These are phyloP conservation scores for Dacryopinax spathularia DNA, from an alignment of 768 basidiomycete genomes.

Conservation along the genomic window DNA sequence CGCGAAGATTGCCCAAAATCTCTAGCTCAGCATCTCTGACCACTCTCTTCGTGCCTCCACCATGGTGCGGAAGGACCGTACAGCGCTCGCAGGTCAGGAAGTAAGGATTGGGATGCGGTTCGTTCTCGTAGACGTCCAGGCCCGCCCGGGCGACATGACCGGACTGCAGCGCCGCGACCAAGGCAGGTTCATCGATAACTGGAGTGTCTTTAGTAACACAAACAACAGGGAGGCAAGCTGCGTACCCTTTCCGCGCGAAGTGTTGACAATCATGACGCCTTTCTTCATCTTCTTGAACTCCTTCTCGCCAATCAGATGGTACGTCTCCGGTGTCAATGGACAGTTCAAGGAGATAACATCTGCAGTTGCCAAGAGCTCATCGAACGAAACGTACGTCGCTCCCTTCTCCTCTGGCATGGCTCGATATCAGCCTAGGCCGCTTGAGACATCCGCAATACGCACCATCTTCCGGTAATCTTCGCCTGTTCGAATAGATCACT, in stretches of 20 bases:
- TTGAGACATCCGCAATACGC: not conserved
- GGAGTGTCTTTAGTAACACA: not conserved
- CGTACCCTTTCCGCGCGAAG: slow-evolving; percentile 18
- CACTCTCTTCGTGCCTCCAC: not conserved
- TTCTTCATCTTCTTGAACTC: slow-evolving; percentile 21
- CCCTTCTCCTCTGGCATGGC: slow-evolving; percentile 15
- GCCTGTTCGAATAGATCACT: slow-evolving; percentile 23
- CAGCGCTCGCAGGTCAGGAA: slow-evolving; percentile 17
- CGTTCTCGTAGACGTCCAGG: slow-evolving; percentile 27
- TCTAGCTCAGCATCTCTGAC: not conserved
- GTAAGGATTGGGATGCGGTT: slow-evolving; percentile 22
- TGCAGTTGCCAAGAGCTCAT: slow-evolving; percentile 17
- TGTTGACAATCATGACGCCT: slow-evolving; percentile 23
- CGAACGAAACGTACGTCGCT: slow-evolving; percentile 17
- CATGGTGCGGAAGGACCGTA: slow-evolving; percentile 8
- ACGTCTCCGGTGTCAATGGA: slow-evolving; percentile 19
- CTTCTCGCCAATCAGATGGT: slow-evolving; percentile 13
- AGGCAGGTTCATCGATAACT: slow-evolving; percentile 23
- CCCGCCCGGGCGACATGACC: slow-evolving; percentile 23
- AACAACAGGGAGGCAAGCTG: not conserved
- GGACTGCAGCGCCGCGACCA: slow-evolving; percentile 24
- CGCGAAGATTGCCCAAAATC: not conserved
- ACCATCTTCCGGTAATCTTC: slow-evolving; percentile 14
- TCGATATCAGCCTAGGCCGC: not conserved
- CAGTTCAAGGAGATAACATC: slow-evolving; percentile 19